These are phyloP conservation scores for Psidium guajava DNA, from an alignment of 345 rosid species.

Conservation along the genomic window DNA sequence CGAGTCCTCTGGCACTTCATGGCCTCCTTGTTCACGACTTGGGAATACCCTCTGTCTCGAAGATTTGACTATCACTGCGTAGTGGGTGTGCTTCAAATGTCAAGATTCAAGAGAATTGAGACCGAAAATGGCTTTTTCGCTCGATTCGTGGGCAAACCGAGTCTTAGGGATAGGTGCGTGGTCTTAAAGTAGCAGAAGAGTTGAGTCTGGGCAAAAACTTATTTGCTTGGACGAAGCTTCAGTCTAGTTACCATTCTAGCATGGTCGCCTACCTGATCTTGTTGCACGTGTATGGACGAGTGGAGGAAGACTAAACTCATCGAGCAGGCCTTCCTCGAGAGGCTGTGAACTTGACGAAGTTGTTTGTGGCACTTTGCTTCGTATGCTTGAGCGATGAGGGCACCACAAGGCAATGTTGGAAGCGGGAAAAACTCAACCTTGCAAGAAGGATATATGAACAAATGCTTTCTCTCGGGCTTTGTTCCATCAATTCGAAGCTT, in stretches of 20 bases:
- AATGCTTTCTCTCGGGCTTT: slow-evolving; percentile 45
- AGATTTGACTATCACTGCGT: too few relatives aligned
- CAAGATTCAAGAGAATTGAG: too few relatives aligned
- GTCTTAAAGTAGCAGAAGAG: too few relatives aligned
- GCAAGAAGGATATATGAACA: slow-evolving; percentile 52
- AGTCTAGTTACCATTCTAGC: slow-evolving; percentile 70
- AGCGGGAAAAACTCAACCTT: slow-evolving; percentile 52
- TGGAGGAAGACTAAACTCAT: slow-evolving; percentile 77
- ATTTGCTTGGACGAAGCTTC: too few relatives aligned
- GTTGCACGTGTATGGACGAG: slow-evolving; percentile 57
- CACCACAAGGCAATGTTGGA: slow-evolving; percentile 63
- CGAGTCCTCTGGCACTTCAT: too few relatives aligned
- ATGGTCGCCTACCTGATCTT: slow-evolving; percentile 67
- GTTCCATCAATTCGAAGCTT: slow-evolving; percentile 61
- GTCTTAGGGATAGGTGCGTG: too few relatives aligned
- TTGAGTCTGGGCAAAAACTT: too few relatives aligned
- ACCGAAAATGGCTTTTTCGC: too few relatives aligned
- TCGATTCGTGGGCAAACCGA: too few relatives aligned
- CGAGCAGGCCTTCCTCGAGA: slow-evolving; percentile 77
- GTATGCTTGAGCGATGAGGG: slow-evolving; percentile 94
- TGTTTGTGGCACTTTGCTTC: slow-evolving; percentile 90
- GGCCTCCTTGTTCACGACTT: too few relatives aligned
- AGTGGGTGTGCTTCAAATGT: too few relatives aligned
- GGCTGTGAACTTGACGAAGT: slow-evolving; percentile 89
- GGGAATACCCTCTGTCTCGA: too few relatives aligned